Evolutionary conservation across 192 early-diverging fungal species (phyloP), one percentile per base, ranked within the genome.

Genomic region (Chytriomyces confervae): DNA sequence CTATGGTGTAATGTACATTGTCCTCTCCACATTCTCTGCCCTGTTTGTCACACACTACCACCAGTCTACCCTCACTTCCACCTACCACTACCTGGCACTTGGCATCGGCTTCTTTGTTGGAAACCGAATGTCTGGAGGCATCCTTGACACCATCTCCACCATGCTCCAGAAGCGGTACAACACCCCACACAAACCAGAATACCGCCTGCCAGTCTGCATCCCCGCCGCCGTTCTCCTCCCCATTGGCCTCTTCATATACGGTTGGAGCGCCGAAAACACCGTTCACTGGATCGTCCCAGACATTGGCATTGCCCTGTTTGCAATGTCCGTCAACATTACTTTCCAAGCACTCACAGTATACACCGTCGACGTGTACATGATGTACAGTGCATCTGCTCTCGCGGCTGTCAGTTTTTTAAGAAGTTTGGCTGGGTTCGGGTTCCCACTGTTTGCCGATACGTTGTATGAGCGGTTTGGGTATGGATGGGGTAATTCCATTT

Each of bases 251-350:
- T 49, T 69, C 44, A 69, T 69, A 0, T 69, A 69, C 24, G 67
- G 67, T 11, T 69, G 67, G 67, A 48, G 43, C 67, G 67, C 67
- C 44, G 67, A 69, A 48, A 69, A 69, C 36, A 24, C 67, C 1
- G 67, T 69, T 48, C 67, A 69, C 44, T 69, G 67, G 67, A 69
- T 69, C 47, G 67, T 69, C 9, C 67, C 67, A 18, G 67, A 69
- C 47, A 43, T 69, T 49, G 67, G 67, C 27, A 48, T 69, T 16
- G 24, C 24, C 16, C n/a, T 69, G 3, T 69, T 69, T 7, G 18
- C 13, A n/a, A 49, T 43, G n/a, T 47, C 13, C 24, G 67, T 69
- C 9, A 44, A 20, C n/a, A 18, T 69, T 13, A 36, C 67, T 2
- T 69, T 69, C 47, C 67, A 69, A 46, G 36, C 67, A 16, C n/a